These are phyloP conservation scores for Myrmaecium sp. DNA, from an alignment of 2,329 filamentous ascomycete species.

Conservation along the genomic window DNA sequence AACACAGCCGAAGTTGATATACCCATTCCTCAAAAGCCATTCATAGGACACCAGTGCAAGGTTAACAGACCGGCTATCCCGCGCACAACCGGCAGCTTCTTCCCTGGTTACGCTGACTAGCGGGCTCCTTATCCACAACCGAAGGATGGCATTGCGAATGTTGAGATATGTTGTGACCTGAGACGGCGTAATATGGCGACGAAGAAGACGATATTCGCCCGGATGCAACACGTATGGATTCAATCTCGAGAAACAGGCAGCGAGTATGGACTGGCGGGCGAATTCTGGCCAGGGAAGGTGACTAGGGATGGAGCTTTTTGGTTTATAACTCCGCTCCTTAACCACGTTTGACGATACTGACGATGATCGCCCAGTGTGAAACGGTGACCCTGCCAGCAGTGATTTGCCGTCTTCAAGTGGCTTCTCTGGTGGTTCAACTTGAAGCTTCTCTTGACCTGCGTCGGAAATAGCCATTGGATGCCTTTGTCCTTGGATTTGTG, in stretches of 20 bases:
- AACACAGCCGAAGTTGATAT: constrained; percentile 92
- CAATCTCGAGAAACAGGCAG: constrained; percentile 75
- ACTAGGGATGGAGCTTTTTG: constrained; percentile 70
- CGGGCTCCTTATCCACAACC: constrained; percentile 78
- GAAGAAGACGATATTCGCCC: constrained; percentile 66
- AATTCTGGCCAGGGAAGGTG: constrained; percentile 59
- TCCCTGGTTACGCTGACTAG: constrained; percentile 64
- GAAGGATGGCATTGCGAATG: constrained; percentile 82
- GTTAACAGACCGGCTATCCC: constrained; percentile 75
- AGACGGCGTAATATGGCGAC: constrained; percentile 64
- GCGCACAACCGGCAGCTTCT: constrained; percentile 81
- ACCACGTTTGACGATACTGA: no score
- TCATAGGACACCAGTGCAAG: constrained; percentile 77
- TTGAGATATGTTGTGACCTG: constrained; percentile 95
- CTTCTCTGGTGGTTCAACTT: no score
- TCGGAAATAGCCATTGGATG: no score
- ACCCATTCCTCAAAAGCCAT: constrained; percentile 80
- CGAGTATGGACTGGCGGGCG: constrained; percentile 77
- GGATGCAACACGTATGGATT: constrained; percentile 78
- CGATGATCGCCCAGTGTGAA: no score
- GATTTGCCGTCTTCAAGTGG: no score
- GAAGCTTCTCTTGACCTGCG: no score
- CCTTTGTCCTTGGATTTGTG: no score
- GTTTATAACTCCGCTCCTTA: no score
- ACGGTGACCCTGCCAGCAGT: no score